These are phyloP conservation scores for Artemisia tridentata DNA, from an alignment of 129 eudicot genomes.

Conservation along the genomic window DNA sequence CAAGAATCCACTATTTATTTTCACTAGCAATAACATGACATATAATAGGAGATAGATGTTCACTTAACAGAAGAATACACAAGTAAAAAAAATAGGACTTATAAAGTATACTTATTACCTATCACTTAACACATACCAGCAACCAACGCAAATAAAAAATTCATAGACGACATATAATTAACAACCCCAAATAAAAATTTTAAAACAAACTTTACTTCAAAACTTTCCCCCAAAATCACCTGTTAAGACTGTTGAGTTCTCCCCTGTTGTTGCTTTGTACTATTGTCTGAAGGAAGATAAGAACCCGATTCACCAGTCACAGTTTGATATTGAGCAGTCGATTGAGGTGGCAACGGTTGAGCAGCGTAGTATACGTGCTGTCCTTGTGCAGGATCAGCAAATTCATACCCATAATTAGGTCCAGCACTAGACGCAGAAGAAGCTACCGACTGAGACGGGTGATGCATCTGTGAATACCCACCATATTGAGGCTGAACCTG, in stretches of 20 bases:
- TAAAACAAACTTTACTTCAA: constrained; percentile 48
- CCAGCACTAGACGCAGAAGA: constrained; percentile 46
- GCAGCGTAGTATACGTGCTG: constrained; percentile 66
- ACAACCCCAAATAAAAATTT: constrained; percentile 26
- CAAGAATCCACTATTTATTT: constrained; percentile 25
- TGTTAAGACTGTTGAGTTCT: constrained; percentile 50
- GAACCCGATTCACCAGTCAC: constrained; percentile 53
- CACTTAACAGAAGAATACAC: constrained; percentile 35
- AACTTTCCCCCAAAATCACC: constrained; percentile 43
- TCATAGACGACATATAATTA: constrained; percentile 28
- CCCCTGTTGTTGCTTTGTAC: constrained; percentile 55
- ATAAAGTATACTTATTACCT: constrained; percentile 50
- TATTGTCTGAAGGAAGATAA: constrained; percentile 55
- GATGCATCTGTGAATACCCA: constrained; percentile 67
- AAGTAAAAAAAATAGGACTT: constrained; percentile 14
- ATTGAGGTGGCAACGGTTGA: constrained; percentile 55
- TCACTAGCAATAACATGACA: constrained; percentile 12
- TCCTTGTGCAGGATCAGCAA: constrained; percentile 61
- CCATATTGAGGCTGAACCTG: constrained; percentile 60
- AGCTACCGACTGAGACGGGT: constrained; percentile 57
- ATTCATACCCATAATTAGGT: constrained; percentile 65
- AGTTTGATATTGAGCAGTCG: constrained; percentile 79
- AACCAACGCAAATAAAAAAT: constrained; percentile 44
- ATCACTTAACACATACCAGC: constrained; percentile 52
- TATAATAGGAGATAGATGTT: constrained; percentile 7